Conservation (phyloP, 495 filamentous ascomycete species). For the Copromyces sp. region DNA sequence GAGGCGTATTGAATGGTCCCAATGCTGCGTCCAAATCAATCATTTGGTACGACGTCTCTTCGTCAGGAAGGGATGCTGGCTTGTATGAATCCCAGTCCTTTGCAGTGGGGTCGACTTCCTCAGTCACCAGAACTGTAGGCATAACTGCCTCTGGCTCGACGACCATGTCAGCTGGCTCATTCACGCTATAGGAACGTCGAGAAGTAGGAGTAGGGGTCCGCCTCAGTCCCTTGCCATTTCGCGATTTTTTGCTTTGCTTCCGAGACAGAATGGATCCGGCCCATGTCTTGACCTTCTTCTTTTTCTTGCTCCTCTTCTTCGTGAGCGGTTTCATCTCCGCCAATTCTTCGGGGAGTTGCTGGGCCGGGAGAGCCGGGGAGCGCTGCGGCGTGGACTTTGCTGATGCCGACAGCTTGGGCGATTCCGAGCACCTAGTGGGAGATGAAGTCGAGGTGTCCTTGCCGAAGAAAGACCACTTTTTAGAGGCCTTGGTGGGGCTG, state of each 20-base stretch:
- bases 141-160: conserved; percentile 14
- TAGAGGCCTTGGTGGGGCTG: conserved; percentile 37
- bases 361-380: background rate
- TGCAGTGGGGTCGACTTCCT: conserved; percentile 14
- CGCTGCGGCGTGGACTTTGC: conserved; percentile 10
- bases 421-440: conserved; percentile 30
- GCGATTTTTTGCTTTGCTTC: conserved; percentile 39
- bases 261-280: conserved; percentile 65
- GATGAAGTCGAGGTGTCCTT: conserved; percentile 36
- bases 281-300: conserved; percentile 75
- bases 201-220: conserved; percentile 33
- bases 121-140: conserved; percentile 20
- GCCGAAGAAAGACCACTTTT: conserved; percentile 47
- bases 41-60: conserved; percentile 59
- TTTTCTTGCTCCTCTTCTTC: conserved; percentile 54
- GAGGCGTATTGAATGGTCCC: conserved; percentile 80
- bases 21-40: conserved; percentile 96
- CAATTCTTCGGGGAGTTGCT: background rate
- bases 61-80: conserved; percentile 24
- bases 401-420: conserved; percentile 11
- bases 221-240: conserved; percentile 31
- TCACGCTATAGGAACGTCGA: conserved; percentile 9
- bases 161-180: conserved; percentile 14
- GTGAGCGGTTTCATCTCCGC: conserved; percentile 12
- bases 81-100: conserved; percentile 13